These are phyloP conservation scores for Fusarium udum DNA, from an alignment of 2,329 filamentous ascomycete species.

Conservation along the genomic window DNA sequence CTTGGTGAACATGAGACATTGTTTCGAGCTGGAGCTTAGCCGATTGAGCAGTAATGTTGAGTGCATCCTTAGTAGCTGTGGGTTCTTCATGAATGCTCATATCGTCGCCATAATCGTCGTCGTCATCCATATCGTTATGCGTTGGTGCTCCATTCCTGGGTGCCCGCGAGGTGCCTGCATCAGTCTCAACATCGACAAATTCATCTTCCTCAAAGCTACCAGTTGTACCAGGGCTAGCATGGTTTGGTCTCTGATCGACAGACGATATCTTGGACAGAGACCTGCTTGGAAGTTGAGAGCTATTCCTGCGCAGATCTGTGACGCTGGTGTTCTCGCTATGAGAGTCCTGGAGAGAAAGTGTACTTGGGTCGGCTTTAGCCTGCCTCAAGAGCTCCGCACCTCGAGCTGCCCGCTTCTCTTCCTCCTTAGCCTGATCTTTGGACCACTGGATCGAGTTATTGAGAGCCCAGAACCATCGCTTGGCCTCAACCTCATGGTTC, in stretches of 20 bases:
- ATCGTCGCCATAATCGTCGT: constrained; percentile 77
- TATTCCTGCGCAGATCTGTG: constrained; percentile 56
- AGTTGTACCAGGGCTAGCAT: constrained; percentile 54
- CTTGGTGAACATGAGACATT: constrained; percentile 84
- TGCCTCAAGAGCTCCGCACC: constrained; percentile 80
- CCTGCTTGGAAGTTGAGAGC: constrained; percentile 54
- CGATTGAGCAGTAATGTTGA: constrained; percentile 96
- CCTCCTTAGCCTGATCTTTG: constrained; percentile 95
- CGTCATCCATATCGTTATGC: constrained; percentile 69
- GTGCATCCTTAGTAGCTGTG: constrained; percentile 86
- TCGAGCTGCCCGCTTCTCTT: constrained; percentile 78
- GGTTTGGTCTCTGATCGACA: constrained; percentile 48
- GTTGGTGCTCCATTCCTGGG: constrained; percentile 50
- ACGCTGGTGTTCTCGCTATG: constrained; percentile 64
- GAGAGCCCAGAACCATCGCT: constrained; percentile 98
- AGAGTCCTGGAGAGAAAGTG: constrained; percentile 57
- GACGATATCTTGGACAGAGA: constrained; percentile 42
- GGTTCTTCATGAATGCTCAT: constrained; percentile 79
- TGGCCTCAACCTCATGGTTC: constrained; percentile 97
- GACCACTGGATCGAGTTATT: constrained; percentile 99
- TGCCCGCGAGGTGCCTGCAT: constrained; percentile 52
- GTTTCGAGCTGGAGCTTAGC: constrained; percentile 92
- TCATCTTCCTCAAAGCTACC: constrained; percentile 65
- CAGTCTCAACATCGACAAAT: constrained; percentile 57
- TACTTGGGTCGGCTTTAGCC: constrained; percentile 79